These are phyloP conservation scores for Pelargonium myrrhifolium DNA, from an alignment of 441 rosid species.

Conservation along the genomic window DNA sequence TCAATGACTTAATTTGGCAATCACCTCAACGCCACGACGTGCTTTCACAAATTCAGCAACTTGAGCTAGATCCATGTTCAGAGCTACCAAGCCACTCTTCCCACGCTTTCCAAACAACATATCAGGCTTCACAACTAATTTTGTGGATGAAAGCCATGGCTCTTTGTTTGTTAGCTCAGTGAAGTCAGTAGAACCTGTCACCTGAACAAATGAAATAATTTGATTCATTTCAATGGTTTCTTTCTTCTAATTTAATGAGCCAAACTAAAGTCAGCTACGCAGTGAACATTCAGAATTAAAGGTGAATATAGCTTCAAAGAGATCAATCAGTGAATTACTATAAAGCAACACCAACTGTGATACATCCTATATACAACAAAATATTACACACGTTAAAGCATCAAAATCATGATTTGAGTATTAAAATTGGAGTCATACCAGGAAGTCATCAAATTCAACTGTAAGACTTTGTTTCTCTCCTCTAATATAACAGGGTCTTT, in stretches of 20 bases:
- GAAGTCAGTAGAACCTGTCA: constrained; percentile 74
- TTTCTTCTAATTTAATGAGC: background rate
- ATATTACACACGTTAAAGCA: background rate
- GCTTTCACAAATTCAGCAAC: constrained; percentile 82
- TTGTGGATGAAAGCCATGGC: constrained; percentile 75
- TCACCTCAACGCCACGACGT: constrained; percentile 78
- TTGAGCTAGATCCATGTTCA: constrained; percentile 84
- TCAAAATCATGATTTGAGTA: background rate
- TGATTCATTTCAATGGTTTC: background rate
- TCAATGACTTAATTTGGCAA: background rate
- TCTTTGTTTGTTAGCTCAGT: constrained; percentile 58
- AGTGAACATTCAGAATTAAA: background rate
- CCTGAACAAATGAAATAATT: constrained; percentile 32
- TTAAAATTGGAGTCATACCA: background rate
- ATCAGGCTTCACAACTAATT: constrained; percentile 87
- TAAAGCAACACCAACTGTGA: too few species aligned
- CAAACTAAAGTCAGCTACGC: background rate
- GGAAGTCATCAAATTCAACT: background rate
- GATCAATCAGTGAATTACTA: too few species aligned
- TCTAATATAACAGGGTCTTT: too few species aligned
- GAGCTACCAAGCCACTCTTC: constrained; percentile 82
- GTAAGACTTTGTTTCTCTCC: background rate
- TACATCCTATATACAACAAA: too few species aligned
- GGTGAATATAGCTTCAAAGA: background rate
- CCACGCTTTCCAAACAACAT: constrained; percentile 92